These are phyloP conservation scores for Colletotrichum camelliae DNA, from an alignment of 2,329 filamentous ascomycete species.

Conservation along the genomic window DNA sequence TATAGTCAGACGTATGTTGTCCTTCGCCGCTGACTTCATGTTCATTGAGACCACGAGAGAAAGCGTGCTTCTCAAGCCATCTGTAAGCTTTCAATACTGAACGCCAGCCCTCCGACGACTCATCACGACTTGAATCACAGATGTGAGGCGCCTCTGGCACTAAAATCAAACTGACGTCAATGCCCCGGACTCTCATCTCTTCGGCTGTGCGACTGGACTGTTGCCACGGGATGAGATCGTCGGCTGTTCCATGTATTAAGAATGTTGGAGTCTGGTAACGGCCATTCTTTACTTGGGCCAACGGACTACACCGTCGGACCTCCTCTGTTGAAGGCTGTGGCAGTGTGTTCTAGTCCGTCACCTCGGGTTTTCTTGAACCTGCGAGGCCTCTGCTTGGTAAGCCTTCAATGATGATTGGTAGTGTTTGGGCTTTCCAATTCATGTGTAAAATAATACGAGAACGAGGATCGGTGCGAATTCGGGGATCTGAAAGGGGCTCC, in stretches of 20 bases:
- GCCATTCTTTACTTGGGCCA: conserved; percentile 9
- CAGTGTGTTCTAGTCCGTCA: conserved; percentile 6
- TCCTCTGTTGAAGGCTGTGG: conserved; percentile 3
- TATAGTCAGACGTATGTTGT: no score
- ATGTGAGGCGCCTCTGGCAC: background rate
- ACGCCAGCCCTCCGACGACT: background rate
- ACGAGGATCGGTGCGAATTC: conserved; percentile 34
- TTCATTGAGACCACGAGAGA: background rate
- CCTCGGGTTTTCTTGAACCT: background rate
- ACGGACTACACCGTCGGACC: conserved; percentile 8
- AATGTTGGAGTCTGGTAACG: conserved; percentile 13
- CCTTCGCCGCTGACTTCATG: background rate
- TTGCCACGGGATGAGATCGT: conserved; percentile 18
- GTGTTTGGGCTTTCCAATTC: conserved; percentile 43
- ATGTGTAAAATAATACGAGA: conserved; percentile 43
- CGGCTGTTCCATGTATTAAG: conserved; percentile 8
- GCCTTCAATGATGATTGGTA: conserved; percentile 40
- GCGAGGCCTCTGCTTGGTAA: conserved; percentile 21
- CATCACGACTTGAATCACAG: background rate
- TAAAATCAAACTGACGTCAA: background rate
- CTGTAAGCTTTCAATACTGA: background rate
- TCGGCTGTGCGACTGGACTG: background rate
- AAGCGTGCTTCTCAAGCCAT: background rate
- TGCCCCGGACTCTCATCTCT: background rate
- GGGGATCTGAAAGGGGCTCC: conserved; percentile 5